phyloP scores from a whole-genome alignment of 768 basidiomycete genomes.

The Rhodotorula paludigena region DNA sequence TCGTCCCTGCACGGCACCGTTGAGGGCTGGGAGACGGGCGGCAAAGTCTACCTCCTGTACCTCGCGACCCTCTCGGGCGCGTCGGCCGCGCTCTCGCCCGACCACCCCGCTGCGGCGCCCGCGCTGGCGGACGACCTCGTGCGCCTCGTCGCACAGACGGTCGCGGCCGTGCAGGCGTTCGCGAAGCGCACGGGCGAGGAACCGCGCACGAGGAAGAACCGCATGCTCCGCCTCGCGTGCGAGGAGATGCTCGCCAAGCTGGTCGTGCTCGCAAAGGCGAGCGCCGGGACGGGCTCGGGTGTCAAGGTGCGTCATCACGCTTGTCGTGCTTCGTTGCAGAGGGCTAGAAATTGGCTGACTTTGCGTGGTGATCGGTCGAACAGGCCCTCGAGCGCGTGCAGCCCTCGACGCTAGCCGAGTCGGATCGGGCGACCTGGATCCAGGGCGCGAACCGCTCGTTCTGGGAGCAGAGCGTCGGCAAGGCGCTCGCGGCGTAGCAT shows the following conservation, averaged over 20 bases:
- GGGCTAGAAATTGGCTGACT: no score
- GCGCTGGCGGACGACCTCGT: slow-evolving; percentile 67
- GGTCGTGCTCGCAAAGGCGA: slow-evolving; percentile 3
- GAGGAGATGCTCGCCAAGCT: slow-evolving; percentile 30
- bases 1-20: slow-evolving; percentile 57
- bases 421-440: slow-evolving; percentile 30
- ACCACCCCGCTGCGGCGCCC: slow-evolving; percentile 71
- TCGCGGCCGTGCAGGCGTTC: slow-evolving; percentile 45
- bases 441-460: slow-evolving; percentile 27
- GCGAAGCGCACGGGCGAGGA: not conserved
- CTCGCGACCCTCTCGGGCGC: slow-evolving; percentile 76
- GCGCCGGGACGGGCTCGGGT: not conserved
- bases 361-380: no score
- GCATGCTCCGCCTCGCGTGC: slow-evolving; percentile 17
- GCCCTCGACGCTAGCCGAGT: slow-evolving; percentile 23
- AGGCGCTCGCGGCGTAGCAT: not conserved
- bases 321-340: no score
- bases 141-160: slow-evolving; percentile 80
- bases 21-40: slow-evolving; percentile 73
- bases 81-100: slow-evolving; percentile 72
- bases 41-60: slow-evolving; percentile 84
- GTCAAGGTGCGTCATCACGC: not conserved
- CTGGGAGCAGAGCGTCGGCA: not conserved
- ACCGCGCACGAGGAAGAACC: not conserved
- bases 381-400: slow-evolving; percentile 19